phyloP scores from a whole-genome alignment of 176 grass and related monocot species.

The Chloris gayana region DNA sequence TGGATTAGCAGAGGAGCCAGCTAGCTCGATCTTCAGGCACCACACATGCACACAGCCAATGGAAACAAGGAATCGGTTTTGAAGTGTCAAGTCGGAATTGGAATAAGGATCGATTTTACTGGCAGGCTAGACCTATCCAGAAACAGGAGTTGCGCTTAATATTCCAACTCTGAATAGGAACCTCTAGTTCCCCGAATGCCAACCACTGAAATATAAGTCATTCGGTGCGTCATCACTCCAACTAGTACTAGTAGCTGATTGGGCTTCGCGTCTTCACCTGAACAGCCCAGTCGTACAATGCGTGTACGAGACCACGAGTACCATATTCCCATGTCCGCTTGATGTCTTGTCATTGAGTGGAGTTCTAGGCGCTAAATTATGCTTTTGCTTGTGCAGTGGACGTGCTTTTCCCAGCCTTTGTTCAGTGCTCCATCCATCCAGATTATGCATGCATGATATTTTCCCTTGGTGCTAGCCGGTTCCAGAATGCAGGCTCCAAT shows the following conservation, averaged over 20 bases:
- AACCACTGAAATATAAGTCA: conserved; percentile 14
- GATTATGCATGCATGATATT: background rate
- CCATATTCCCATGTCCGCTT: background rate
- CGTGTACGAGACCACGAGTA: background rate
- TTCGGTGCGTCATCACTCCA: conserved; percentile 41
- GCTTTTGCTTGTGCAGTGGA: conserved; percentile 3
- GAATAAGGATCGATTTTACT: background rate
- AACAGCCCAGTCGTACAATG: background rate
- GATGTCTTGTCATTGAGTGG: background rate
- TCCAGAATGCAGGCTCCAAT: conserved; percentile 2
- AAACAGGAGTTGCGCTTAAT: background rate
- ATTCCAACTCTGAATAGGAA: conserved; percentile 24
- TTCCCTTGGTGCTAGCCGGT: background rate
- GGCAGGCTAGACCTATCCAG: background rate
- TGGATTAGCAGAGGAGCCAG: conserved; percentile 6
- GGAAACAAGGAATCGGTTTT: background rate
- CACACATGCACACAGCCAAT: conserved; percentile 2
- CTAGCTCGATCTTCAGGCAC: background rate
- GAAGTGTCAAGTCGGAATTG: background rate
- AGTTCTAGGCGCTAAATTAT: background rate
- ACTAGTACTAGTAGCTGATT: background rate
- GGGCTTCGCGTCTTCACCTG: background rate
- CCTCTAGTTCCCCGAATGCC: background rate
- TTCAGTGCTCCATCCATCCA: background rate
- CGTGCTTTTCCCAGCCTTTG: background rate